Base-by-base conservation (phyloP, 331 rosid genomes). In the Malus hybrid region DNA sequence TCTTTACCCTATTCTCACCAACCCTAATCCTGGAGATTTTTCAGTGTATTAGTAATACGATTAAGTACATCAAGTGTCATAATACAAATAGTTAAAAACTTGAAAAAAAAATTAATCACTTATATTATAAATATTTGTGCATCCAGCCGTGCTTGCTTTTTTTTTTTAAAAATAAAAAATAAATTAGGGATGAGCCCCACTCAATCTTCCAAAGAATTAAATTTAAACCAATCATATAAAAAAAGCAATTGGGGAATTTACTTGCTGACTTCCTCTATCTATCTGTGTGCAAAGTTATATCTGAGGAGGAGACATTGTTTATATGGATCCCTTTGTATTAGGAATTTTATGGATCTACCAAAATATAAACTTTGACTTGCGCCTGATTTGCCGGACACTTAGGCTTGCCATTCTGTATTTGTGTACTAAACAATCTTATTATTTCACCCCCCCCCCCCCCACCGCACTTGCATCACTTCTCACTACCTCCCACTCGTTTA, bases 301-400 rank as follows among this genome's bases (percentile, higher is more conserved):
- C 85, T 73, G 55, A 10, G 65, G 64, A 36, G 18, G 39, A 52
- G n/a, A 55, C 52, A 32, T 9, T 31, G 71, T 56, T 9, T 39
- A 39, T 39, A 39, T 9, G 46, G 46, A 39, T 39, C 12, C 46
- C 0, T 9, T 39, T 9, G 46, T 39, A 2, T 39, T 39, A 39
- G 46, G 46, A 39, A 39, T 65, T 76, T 62, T 22, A 32, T 80
- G 77, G 77, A 69, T 77, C 72, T 62, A 10, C 78, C 20, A 60
- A 24, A 16, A 52, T 52, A 60, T 60, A 11, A 6, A 48, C 71
- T 62, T 84, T 84, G 86, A 74, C 83, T 82, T 67, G 76, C 56
- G 48, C 44, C 55, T 29, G 29, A 79, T 78, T 81, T 74, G 82
- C 78, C 46, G 84, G 81, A 55, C 56, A 62, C 68, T 63, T 75